Percentiles rank a stretch among this genome's conserved stretches.
These are phyloP conservation scores for Podospora conica DNA, from an alignment of 495 filamentous ascomycete species.

Conservation along the genomic window DNA sequence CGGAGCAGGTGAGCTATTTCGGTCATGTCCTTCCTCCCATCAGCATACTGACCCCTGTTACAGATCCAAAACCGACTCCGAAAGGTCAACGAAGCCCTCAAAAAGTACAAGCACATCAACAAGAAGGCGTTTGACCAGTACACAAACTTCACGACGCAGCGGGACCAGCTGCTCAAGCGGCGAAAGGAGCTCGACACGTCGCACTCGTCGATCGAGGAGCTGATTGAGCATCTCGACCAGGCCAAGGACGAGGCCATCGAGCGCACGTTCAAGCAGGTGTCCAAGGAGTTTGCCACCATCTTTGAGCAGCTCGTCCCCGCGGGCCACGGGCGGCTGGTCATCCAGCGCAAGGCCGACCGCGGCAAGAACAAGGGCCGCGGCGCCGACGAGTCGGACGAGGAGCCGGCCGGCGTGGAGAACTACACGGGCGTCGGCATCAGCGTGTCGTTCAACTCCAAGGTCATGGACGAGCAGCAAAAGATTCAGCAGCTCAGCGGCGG, in stretches of 20 bases:
- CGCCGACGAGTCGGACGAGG: conserved; percentile 60
- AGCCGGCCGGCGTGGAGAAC: conserved; percentile 77
- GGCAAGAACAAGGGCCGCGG: conserved; percentile 48
- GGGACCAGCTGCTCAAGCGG: conserved; percentile 73
- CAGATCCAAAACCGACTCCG: conserved; percentile 78
- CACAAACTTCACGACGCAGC: conserved; percentile 89
- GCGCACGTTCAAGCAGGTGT: conserved; percentile 96
- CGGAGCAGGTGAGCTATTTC: conserved; percentile 53
- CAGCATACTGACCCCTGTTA: conserved; percentile 14
- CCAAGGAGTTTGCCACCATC: conserved; percentile 80
- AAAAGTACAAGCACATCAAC: conserved; percentile 96
- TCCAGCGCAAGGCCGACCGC: conserved; percentile 82
- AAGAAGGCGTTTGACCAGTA: conserved; percentile 99
- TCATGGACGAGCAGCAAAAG: conserved; percentile 89
- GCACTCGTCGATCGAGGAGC: conserved; percentile 78
- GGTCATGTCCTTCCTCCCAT: not conserved
- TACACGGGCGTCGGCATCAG: conserved; percentile 98
- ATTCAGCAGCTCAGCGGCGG: conserved; percentile 96
- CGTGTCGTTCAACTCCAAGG: conserved; percentile 96
- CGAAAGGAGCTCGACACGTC: conserved; percentile 77
- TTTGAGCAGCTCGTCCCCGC: conserved; percentile 95
- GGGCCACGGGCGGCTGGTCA: conserved; percentile 83
- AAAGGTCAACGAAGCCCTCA: conserved; percentile 87
- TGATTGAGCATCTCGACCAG: conserved; percentile 88
- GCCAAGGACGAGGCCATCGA: conserved; percentile 95